Evolutionary conservation across 176 grass and related monocot species (phyloP).

Genomic region (Luzula sylvatica): DNA sequence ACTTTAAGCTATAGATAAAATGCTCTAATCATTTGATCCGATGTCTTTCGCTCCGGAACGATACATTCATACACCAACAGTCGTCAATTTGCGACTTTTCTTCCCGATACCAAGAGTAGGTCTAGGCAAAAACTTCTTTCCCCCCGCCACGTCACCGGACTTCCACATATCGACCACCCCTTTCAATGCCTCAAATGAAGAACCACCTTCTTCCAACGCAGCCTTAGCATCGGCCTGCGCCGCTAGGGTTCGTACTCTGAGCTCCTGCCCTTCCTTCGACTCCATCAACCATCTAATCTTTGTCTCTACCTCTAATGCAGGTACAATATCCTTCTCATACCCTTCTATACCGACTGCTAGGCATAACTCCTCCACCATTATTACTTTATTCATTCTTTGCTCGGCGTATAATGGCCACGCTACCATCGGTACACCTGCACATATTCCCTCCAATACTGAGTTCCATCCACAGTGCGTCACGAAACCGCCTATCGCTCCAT

Average conservation of each 20-base stretch:
- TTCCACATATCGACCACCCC: no score
- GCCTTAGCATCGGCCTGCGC: constrained; percentile 24
- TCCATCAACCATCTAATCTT: constrained; percentile 51
- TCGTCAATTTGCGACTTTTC: no score
- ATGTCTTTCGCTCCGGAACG: no score
- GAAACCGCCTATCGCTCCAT: constrained; percentile 2
- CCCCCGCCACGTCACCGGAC: no score
- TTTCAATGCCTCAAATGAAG: constrained; percentile 27
- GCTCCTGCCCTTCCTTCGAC: constrained; percentile 22
- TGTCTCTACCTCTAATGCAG: constrained; percentile 35
- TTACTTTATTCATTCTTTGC: constrained; percentile 12
- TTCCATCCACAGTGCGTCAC: constrained; percentile 26
- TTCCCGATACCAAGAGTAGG: no score
- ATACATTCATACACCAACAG: no score
- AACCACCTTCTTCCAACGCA: constrained; percentile 31
- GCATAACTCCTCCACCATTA: not conserved
- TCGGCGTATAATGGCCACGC: not conserved
- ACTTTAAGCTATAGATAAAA: no score
- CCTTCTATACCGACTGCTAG: not conserved
- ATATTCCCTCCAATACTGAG: constrained; percentile 11
- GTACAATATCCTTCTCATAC: constrained; percentile 17
- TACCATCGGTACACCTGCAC: constrained; percentile 7
- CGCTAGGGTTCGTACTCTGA: constrained; percentile 8
- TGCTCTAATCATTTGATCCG: no score
- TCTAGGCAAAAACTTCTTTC: no score